Conservation (phyloP, 495 filamentous ascomycete genomes). For the Apodospora peruviana region DNA sequence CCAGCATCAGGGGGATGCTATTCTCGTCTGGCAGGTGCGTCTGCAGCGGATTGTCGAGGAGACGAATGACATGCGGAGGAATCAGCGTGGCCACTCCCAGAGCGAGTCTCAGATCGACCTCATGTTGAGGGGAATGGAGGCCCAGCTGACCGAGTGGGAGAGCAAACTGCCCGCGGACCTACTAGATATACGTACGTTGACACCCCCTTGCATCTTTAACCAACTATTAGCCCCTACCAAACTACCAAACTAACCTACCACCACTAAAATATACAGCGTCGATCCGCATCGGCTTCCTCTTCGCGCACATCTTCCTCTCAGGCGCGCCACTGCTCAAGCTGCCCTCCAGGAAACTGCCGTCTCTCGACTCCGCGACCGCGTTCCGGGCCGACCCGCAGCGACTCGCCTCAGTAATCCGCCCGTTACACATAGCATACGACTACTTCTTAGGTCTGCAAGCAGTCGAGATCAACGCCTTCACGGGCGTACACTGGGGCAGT, state of each 20-base stretch:
- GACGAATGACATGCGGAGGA: slow-evolving; percentile 25
- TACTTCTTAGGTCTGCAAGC: slow-evolving; percentile 20
- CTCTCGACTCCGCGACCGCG: not conserved
- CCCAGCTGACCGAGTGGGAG: slow-evolving; percentile 34
- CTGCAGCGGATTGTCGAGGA: slow-evolving; percentile 33
- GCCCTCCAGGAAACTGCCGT: slow-evolving; percentile 6
- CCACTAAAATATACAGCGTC: too few relatives aligned
- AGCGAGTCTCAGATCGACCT: slow-evolving; percentile 33
- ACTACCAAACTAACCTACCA: not conserved
- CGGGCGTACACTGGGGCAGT: slow-evolving; percentile 26
- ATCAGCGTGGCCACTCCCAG: slow-evolving; percentile 13
- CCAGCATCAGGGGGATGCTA: slow-evolving; percentile 24
- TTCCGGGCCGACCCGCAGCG: slow-evolving; percentile 13
- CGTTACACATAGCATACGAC: slow-evolving; percentile 21
- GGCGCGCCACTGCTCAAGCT: slow-evolving; percentile 30
- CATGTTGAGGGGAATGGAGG: slow-evolving; percentile 37
- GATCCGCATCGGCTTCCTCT: slow-evolving; percentile 25
- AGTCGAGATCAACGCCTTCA: slow-evolving; percentile 23
- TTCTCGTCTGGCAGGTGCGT: slow-evolving; percentile 38
- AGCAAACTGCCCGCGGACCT: slow-evolving; percentile 24
- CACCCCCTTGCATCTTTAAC: not conserved
- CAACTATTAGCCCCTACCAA: not conserved
- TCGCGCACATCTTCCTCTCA: slow-evolving; percentile 30
- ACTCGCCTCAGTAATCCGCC: slow-evolving; percentile 10
- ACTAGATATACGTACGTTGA: slow-evolving; percentile 9